phyloP scores from a whole-genome alignment of 139 green algal genomes.

The Coccomyxa sp. region DNA sequence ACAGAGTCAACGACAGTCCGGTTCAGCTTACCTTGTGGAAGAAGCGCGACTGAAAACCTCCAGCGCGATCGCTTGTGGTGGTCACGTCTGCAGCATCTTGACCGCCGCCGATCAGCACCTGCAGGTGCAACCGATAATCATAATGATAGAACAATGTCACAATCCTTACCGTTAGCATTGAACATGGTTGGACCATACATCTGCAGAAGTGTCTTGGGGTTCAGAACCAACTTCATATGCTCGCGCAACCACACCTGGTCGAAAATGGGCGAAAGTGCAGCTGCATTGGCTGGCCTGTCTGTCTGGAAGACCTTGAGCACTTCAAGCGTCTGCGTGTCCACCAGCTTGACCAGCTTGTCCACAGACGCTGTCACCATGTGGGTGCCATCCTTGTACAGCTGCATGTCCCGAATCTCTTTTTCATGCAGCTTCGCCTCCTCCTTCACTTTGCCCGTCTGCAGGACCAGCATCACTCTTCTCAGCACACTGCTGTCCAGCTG shows the following conservation, averaged over 20 bases:
- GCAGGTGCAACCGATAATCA: slow-evolving; percentile 6
- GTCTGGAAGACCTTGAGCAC: slow-evolving; percentile 91
- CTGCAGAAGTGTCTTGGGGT: not conserved
- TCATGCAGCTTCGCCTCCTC: slow-evolving; percentile 70
- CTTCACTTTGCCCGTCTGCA: slow-evolving; percentile 64
- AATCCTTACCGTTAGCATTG: not conserved
- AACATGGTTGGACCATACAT: not conserved
- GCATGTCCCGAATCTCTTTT: slow-evolving; percentile 78
- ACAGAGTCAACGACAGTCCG: not conserved
- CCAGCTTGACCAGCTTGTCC: slow-evolving; percentile 89
- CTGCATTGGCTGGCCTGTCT: slow-evolving; percentile 83
- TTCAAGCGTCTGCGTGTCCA: slow-evolving; percentile 79
- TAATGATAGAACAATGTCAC: not conserved
- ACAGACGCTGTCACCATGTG: slow-evolving; percentile 92
- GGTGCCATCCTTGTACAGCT: slow-evolving; percentile 68
- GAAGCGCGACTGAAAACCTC: slow-evolving; percentile 93
- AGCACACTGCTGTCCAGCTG: no score
- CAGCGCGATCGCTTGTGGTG: slow-evolving; percentile 81
- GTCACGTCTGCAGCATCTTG: slow-evolving; percentile 89
- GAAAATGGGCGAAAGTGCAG: slow-evolving; percentile 84
- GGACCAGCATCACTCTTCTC: not conserved
- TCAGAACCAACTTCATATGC: not conserved
- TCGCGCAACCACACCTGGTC: slow-evolving; percentile 70
- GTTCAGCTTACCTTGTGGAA: slow-evolving; percentile 87
- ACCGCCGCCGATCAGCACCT: slow-evolving; percentile 87